Percentiles rank a stretch among this genome's conserved stretches.
Evolutionary conservation across 306 rosid species (phyloP).

Genomic region (Adenanthera pavonina): DNA sequence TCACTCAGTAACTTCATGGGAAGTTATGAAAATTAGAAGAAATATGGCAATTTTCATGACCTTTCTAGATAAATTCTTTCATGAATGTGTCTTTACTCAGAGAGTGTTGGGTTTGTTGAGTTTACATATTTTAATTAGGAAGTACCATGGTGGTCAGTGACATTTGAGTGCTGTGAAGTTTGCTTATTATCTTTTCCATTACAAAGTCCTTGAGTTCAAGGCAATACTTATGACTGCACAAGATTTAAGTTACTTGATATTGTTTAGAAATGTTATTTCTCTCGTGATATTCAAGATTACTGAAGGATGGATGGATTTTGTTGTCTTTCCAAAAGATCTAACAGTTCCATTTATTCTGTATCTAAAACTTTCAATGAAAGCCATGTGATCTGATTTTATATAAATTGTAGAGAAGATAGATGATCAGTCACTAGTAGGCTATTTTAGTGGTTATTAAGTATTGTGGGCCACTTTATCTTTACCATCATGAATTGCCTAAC

Average conservation of each 20-base stretch:
- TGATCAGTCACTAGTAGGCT: background rate
- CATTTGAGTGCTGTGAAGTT: background rate
- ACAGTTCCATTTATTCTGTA: background rate
- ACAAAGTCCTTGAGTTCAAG: background rate
- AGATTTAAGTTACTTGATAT: background rate
- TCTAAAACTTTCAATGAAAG: background rate
- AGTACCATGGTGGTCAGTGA: background rate
- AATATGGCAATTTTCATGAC: background rate
- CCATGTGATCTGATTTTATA: conserved; percentile 22
- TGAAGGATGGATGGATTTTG: background rate
- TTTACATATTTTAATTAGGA: background rate
- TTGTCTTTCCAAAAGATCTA: background rate
- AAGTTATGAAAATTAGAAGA: background rate
- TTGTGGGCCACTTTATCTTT: background rate
- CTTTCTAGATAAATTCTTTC: background rate
- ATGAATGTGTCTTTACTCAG: background rate
- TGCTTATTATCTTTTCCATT: background rate
- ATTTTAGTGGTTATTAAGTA: background rate
- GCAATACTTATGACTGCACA: background rate
- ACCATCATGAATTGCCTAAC: conserved; percentile 35
- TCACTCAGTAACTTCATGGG: background rate
- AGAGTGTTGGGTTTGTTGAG: background rate
- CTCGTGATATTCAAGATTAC: background rate
- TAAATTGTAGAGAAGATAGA: background rate
- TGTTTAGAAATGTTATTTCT: background rate